Evolutionary conservation across 2,329 filamentous ascomycete genomes (phyloP), one percentile per base, ranked within the genome.

Genomic region (Orbilia blumenaviensis): DNA sequence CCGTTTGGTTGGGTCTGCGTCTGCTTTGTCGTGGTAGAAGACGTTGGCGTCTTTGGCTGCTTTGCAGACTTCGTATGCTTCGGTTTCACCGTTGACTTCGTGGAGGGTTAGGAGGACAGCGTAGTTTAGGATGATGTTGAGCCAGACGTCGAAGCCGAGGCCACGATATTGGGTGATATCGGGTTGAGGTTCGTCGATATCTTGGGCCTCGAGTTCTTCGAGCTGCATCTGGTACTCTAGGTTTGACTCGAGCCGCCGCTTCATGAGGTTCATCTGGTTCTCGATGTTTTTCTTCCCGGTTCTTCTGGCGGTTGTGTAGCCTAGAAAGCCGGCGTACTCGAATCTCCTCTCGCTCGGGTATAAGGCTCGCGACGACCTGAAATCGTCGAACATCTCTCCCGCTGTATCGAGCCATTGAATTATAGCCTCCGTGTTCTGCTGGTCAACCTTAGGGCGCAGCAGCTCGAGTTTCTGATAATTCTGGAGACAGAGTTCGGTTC

Each of bases 91-190:
- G 14, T 48, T 41, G 54, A 91, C 88, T 34, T 89, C 89, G 18
- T 86, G 84, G 44, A 89, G 87, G 6, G 93, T 91, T 32, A 95
- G 87, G 3, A 90, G 86, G 54, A 97, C 86, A 2, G 93, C 91
- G 81, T 96, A 96, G 80, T 95, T 92, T 36, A 96, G 87, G 81
- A 99, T 97, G 0, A 97, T 86, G 79, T 96, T 92, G 2, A 97
- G 87, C 95, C 95, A 99, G 52, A 89, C 87, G 71, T 90, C 86
- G 81, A 98, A 97, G 0, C 89, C 85, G 52, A 98, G 92, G 6
- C 91, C 91, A 78, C 92, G 90, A 81, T 94, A 73, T 87, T 85
- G 52, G 83, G 75, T 78, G 16, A 79, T 74, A 50, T 79, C 72
- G 16, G 72, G 72, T 23, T 69, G 72, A 8, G 72, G 64, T n/a